Base-by-base conservation (phyloP, 257 asterid species). In the Solanum sitiens region DNA sequence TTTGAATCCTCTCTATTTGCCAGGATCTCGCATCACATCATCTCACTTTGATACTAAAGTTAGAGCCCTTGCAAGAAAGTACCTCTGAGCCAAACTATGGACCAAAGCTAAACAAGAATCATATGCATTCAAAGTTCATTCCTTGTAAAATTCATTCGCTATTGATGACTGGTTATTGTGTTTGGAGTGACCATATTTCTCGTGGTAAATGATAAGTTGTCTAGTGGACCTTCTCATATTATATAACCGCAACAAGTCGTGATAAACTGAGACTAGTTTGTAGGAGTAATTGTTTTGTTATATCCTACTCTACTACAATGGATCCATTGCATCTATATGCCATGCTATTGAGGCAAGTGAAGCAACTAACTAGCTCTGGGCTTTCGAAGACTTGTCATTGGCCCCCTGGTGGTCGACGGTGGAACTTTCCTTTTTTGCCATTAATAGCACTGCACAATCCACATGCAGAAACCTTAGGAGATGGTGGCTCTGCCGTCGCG, bases 21-120 rank as follows among this genome's bases (percentile, higher is more conserved):
- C 99, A n/a, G 99, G 99, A 89, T 93, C 98, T 72, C 98, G 99
- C 45, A 88, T 97, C 89, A 91, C 98, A 59, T 96, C 99, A 72
- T 95, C 99, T 37, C 99, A 96, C 90, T 97, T 97, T n/a, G 99
- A 96, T 84, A 97, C 99, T 83, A 97, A 97, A 93, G 98, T 97
- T 45, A 91, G 99, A 87, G 98, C 99, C 84, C 98, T 96, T 53
- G 99, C 99, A 8, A 93, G 99, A 86, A 97, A 94, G 87, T 95
- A 97, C 87, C 90, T 97, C 76, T 96, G 92, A 95, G 91, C 89
- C 86, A 18, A 37, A 35, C 79, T 30, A 44, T 5, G 25, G 67
- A 53, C 53, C 50, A 32, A 21, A 30, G 47, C 72, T 18, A 80
- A 80, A 30, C 45, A 82, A 15, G 67, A 79, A 79, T 20, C n/a